Evolutionary conservation across 768 basidiomycete genomes (phyloP), one percentile per base, ranked within the genome.

Genomic region (Podaxis mareebaensis): DNA sequence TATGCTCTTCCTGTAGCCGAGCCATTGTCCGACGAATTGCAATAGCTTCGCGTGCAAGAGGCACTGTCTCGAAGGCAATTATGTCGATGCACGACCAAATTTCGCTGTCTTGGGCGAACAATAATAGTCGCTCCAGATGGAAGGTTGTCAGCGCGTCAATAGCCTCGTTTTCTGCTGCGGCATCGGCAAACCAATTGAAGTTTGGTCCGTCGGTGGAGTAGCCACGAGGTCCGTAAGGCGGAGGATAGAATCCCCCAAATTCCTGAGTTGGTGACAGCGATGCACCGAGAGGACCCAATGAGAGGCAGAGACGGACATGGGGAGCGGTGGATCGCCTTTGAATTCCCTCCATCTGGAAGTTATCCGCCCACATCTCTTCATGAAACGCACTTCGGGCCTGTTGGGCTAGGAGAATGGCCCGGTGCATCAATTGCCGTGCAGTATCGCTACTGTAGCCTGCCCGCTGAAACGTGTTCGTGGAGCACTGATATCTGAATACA

Each of bases 41-140:
- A 22, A 71, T 71, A 3, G 90, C 78, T 71, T 94, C 93, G 39
- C 86, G 75, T 7, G 81, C 69, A 3, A 92, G 76, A 0, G 92
- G 90, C 3, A 93, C 76, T 0, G 91, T 93, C 78, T 94, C 93
- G 70, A 94, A 93, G 11, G 88, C 89, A 54, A 93, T 66, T 64
- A 79, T 82, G 60, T 90, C 86, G 58, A 93, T 74, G 11, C 70
- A 69, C 40, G 71, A 65, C 90, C 91, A 93, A 1, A 76, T 72
- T 30, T 77, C 74, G 4, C 69, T 60, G 62, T 89, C 78, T 6
- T 73, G 69, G 1, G 84, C 78, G 69, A 86, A 89, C 3, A 85
- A 75, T 46, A 75, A 67, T 39, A 93, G 78, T 6, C 91, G 81
- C 49, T 85, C 81, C 17, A 85, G 73, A 70, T 94, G 92, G 67